Percentiles rank a stretch among this genome's conserved stretches.
Conservation (phyloP, 2,329 filamentous ascomycete species). For the Colletotrichum cuscutae region DNA sequence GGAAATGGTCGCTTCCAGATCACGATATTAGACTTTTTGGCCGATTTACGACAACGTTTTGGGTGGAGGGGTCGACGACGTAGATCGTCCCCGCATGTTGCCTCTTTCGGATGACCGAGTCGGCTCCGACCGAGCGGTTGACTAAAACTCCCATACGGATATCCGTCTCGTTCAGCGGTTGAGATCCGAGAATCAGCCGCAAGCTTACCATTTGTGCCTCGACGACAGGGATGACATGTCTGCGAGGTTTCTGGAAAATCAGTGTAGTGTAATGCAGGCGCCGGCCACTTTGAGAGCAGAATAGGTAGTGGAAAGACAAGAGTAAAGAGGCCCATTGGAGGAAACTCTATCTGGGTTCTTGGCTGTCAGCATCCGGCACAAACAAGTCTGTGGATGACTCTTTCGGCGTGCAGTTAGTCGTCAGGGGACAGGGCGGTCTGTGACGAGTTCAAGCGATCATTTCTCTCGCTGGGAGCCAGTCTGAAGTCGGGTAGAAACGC, state of each 20-base stretch:
- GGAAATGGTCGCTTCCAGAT: background rate
- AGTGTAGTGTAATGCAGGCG: background rate
- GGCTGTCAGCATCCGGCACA: background rate
- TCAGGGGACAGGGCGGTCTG: background rate
- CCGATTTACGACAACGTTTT: background rate
- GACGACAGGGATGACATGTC: background rate
- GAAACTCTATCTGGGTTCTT: background rate
- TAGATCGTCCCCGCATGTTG: background rate
- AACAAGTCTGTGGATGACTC: background rate
- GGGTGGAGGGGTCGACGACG: background rate
- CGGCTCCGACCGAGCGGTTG: background rate
- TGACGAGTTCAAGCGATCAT: background rate
- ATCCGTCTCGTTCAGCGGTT: too few relatives aligned
- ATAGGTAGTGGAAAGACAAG: background rate
- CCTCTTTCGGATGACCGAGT: background rate
- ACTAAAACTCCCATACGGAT: background rate
- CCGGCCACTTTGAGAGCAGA: background rate
- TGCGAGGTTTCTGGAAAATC: background rate
- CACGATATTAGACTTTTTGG: background rate
- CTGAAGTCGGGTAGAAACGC: conserved; percentile 2
- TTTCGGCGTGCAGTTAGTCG: background rate
- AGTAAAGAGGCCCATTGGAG: too few relatives aligned
- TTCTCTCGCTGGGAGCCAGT: background rate
- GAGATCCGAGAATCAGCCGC: background rate
- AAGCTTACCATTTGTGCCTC: background rate